Percentiles rank a stretch among this genome's conserved stretches.
Conservation (phyloP, 371 early-diverging fungal genomes). For the Mortierella sp. region DNA sequence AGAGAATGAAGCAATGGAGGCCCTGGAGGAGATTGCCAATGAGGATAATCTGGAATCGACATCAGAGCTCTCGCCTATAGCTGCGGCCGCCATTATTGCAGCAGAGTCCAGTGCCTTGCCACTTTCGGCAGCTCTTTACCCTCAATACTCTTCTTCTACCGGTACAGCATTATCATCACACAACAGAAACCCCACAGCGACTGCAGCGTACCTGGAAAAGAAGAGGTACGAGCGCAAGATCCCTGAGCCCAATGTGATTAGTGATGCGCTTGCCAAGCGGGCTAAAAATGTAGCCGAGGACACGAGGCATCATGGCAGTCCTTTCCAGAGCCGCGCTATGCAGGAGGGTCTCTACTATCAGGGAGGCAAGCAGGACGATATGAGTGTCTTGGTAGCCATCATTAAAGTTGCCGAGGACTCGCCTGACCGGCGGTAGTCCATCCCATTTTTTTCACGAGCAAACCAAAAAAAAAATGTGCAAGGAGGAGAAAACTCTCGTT, state of each 20-base stretch:
- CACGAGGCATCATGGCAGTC: conserved; percentile 76
- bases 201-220: conserved; percentile 13
- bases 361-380: conserved; percentile 89
- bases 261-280: conserved; percentile 80
- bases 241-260: conserved; percentile 80
- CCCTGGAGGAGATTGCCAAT: conserved; percentile 6
- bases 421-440: conserved; percentile 46
- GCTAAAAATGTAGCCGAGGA: conserved; percentile 89
- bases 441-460: background rate
- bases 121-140: conserved; percentile 34
- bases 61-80: conserved; percentile 57
- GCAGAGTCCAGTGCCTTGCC: conserved; percentile 35
- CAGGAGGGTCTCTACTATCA: conserved; percentile 82
- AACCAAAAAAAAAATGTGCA: conserved; percentile 15
- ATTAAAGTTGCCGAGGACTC: conserved; percentile 71
- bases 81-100: conserved; percentile 45
- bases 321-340: conserved; percentile 88
- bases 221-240: conserved; percentile 39
- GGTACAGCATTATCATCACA: conserved; percentile 32
- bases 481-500: background rate
- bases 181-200: conserved; percentile 13
- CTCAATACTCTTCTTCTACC: background rate
- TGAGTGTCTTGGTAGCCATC: conserved; percentile 83
- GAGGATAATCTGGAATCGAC: conserved; percentile 16
- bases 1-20: background rate